Percentiles rank a stretch among this genome's conserved stretches.
These are phyloP conservation scores for Mimosa pudica DNA, from an alignment of 306 rosid species.

Conservation along the genomic window DNA sequence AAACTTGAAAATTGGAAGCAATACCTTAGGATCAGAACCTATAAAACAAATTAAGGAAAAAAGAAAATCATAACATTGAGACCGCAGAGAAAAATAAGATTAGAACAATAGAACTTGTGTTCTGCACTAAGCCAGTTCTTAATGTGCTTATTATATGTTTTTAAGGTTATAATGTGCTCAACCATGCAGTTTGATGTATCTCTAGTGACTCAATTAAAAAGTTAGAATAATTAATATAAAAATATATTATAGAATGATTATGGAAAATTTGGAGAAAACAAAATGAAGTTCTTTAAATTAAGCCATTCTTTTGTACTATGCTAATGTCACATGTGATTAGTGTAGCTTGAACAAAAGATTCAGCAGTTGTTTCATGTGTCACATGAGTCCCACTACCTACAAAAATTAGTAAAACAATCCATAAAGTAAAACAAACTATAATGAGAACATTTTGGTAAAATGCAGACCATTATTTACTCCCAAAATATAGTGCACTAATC, in stretches of 20 bases:
- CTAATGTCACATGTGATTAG: not conserved
- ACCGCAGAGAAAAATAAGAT: not conserved
- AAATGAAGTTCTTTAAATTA: too few relatives aligned
- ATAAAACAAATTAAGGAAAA: not conserved
- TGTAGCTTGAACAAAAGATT: not conserved
- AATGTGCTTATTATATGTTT: too few relatives aligned
- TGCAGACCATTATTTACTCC: not conserved
- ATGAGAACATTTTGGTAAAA: not conserved
- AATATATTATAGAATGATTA: not conserved
- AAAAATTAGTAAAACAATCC: too few relatives aligned
- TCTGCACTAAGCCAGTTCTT: not conserved
- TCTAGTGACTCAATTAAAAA: too few relatives aligned
- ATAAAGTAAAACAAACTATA: too few relatives aligned
- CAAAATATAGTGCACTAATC: not conserved
- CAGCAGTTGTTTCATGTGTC: not conserved
- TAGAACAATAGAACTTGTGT: not conserved
- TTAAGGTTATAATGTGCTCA: too few relatives aligned
- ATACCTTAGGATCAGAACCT: not conserved
- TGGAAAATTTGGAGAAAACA: not conserved
- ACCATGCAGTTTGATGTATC: too few relatives aligned
- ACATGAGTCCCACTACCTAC: not conserved
- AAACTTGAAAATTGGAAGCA: not conserved
- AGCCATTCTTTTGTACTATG: not conserved
- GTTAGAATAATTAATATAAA: too few relatives aligned
- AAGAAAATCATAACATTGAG: not conserved